Conservation (phyloP, 257 asterid species). For the Osmanthus fragrans region DNA sequence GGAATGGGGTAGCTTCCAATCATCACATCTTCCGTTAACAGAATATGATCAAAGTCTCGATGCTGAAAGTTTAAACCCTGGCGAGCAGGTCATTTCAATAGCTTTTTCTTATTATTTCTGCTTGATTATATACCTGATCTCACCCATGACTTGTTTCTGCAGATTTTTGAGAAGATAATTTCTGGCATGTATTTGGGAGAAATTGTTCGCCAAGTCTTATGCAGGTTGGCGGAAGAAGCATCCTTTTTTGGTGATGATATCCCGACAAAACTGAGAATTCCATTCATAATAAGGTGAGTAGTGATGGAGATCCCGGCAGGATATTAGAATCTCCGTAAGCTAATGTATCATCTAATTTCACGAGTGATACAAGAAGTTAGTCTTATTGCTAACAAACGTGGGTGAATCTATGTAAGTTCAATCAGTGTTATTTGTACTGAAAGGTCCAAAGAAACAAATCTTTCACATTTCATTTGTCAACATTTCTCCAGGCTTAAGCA, state of each 20-base stretch:
- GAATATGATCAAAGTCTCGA: constrained; percentile 79
- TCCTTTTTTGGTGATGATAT: constrained; percentile 65
- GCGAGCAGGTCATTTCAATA: constrained; percentile 68
- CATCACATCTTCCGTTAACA: constrained; percentile 89
- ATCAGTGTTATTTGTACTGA: too few relatives aligned
- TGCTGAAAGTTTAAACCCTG: constrained; percentile 86
- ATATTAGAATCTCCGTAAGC: not conserved
- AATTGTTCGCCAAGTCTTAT: constrained; percentile 79
- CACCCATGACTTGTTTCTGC: constrained; percentile 28
- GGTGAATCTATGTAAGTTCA: too few relatives aligned
- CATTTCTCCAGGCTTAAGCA: not conserved
- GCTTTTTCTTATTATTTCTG: not conserved
- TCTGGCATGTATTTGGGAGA: constrained; percentile 99
- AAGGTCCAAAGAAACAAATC: too few relatives aligned
- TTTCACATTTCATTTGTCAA: too few relatives aligned
- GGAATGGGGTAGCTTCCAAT: constrained; percentile 96
- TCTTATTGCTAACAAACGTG: not conserved
- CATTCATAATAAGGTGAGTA: constrained; percentile 72
- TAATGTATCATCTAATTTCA: not conserved
- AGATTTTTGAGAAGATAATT: constrained; percentile 83
- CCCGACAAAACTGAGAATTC: constrained; percentile 69
- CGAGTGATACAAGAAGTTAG: not conserved
- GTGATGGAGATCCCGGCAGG: not conserved
- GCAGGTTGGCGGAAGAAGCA: constrained; percentile 82
- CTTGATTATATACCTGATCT: not conserved